phyloP scores from a whole-genome alignment of 257 asterid genomes.

The Fraxinus excelsior region DNA sequence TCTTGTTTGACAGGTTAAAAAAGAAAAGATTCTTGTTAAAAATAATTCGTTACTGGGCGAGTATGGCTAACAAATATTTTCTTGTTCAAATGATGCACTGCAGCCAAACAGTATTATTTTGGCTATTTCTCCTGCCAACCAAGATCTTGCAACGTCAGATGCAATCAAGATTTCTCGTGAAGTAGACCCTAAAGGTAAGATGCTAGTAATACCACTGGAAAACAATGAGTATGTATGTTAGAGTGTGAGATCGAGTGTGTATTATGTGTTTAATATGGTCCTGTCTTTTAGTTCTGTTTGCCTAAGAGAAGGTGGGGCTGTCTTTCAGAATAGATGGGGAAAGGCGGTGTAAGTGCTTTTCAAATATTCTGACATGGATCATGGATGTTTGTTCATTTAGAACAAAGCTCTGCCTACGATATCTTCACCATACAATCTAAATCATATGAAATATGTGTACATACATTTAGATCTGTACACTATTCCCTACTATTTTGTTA shows the following conservation, averaged over 20 bases:
- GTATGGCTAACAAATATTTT: conserved; percentile 18
- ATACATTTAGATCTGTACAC: background rate
- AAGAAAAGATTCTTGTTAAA: conserved; percentile 12
- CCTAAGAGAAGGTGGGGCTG: background rate
- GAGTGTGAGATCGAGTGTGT: background rate
- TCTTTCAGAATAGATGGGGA: background rate
- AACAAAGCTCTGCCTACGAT: background rate
- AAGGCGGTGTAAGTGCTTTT: background rate
- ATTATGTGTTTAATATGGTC: background rate
- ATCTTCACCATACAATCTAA: background rate
- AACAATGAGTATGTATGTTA: background rate
- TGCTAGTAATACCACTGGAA: background rate
- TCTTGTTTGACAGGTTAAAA: background rate
- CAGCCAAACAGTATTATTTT: conserved; percentile 71
- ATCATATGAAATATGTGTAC: background rate
- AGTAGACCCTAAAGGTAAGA: conserved; percentile 60
- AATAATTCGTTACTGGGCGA: conserved; percentile 18
- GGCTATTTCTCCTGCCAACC: conserved; percentile 68
- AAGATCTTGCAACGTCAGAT: conserved; percentile 73
- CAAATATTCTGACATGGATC: background rate
- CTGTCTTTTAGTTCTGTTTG: background rate
- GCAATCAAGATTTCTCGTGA: conserved; percentile 69
- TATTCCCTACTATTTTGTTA: background rate
- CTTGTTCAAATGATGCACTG: conserved; percentile 28
- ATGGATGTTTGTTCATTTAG: background rate